These are phyloP conservation scores for Botrytis medusae DNA, from an alignment of 2,329 filamentous ascomycete genomes.

Conservation along the genomic window DNA sequence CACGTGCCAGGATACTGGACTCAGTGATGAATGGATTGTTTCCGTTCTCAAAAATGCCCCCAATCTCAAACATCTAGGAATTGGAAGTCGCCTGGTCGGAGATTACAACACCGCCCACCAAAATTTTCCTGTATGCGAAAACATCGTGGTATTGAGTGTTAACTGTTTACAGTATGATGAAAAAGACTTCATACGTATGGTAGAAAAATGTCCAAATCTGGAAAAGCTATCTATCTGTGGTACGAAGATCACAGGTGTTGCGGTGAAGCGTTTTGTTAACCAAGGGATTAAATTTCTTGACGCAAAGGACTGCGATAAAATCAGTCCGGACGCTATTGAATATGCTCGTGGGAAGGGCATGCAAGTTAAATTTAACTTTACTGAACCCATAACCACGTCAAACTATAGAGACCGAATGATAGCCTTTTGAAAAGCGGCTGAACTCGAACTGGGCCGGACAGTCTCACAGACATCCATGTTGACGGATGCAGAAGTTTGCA, in stretches of 20 bases:
- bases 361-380: conserved; percentile 30
- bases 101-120: not conserved
- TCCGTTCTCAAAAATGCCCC: conserved; percentile 25
- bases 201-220: conserved; percentile 34
- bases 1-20: conserved; percentile 27
- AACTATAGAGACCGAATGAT: not conserved
- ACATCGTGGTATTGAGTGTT: conserved; percentile 33
- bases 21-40: conserved; percentile 28
- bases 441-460: not conserved
- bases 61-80: conserved; percentile 32
- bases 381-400: not conserved
- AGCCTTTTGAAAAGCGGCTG: not conserved
- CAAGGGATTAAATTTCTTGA: conserved; percentile 35
- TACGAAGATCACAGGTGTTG: conserved; percentile 39
- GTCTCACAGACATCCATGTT: not conserved
- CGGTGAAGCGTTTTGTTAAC: conserved; percentile 39
- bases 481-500: not conserved
- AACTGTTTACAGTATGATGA: conserved; percentile 27
- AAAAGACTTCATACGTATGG: conserved; percentile 26
- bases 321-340: conserved; percentile 39
- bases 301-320: conserved; percentile 32
- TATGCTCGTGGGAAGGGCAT: conserved; percentile 37
- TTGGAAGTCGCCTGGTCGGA: conserved; percentile 30
- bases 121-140: conserved; percentile 32
- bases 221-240: conserved; percentile 33